Percentiles rank a stretch among this genome's conserved stretches.
These are phyloP conservation scores for Fusarium secorum DNA, from an alignment of 2,329 filamentous ascomycete genomes.

Conservation along the genomic window DNA sequence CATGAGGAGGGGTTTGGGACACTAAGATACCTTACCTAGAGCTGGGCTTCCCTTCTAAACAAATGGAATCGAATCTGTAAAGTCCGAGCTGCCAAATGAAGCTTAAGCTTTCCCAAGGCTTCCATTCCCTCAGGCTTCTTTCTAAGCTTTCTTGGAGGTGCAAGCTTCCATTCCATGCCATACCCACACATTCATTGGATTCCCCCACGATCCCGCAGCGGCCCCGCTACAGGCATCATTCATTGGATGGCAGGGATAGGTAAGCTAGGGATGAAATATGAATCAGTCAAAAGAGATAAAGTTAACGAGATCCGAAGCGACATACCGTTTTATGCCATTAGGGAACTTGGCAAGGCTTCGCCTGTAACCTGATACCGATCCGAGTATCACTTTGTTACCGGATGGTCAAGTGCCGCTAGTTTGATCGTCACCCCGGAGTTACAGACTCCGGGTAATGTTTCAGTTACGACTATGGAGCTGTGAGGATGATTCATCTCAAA, in stretches of 20 bases:
- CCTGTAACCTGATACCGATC: conserved; percentile 16
- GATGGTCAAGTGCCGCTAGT: conserved; percentile 24
- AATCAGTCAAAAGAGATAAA: background rate
- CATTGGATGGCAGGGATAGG: background rate
- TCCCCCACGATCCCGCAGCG: background rate
- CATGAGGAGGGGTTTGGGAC: conserved; percentile 12
- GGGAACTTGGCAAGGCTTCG: background rate
- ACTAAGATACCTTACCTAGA: background rate
- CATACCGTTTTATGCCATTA: background rate
- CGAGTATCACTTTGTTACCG: conserved; percentile 31
- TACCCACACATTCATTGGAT: background rate
- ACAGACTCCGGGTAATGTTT: conserved; percentile 17
- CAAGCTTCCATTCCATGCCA: background rate
- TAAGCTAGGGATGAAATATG: background rate
- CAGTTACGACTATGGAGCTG: conserved; percentile 8
- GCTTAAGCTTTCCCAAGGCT: background rate
- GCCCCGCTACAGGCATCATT: background rate
- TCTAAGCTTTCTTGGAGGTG: background rate
- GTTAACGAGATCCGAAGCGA: background rate
- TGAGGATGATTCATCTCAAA: background rate
- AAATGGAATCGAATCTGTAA: background rate
- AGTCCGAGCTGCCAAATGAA: background rate
- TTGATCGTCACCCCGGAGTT: conserved; percentile 31
- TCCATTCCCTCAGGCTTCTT: background rate
- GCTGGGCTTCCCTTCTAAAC: background rate